Percentiles rank a stretch among this genome's conserved stretches.
Evolutionary conservation across 2,329 filamentous ascomycete species (phyloP).

Genomic region (Fusarium verrucosum): DNA sequence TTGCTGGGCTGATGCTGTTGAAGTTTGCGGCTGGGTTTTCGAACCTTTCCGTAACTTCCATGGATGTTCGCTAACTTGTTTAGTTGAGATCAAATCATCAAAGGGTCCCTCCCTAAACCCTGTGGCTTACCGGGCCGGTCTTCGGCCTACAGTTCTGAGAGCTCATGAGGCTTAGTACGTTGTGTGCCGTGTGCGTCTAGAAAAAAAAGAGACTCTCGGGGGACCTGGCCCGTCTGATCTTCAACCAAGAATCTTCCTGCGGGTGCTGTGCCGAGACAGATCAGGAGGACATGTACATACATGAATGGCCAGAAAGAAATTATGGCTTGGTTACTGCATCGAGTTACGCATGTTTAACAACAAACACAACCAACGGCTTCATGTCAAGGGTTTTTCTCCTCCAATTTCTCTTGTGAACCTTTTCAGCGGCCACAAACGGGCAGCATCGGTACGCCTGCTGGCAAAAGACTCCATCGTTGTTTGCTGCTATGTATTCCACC

Average conservation of each 20-base stretch:
- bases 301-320: slow-evolving; percentile 7
- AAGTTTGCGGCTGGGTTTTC: slow-evolving; percentile 13
- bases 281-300: slow-evolving; percentile 15
- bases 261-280: slow-evolving; percentile 32
- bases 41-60: slow-evolving; percentile 23
- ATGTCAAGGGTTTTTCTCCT: not conserved
- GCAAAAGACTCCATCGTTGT: slow-evolving; percentile 15
- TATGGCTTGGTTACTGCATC: slow-evolving; percentile 10
- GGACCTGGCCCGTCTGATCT: slow-evolving; percentile 23
- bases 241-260: slow-evolving; percentile 14
- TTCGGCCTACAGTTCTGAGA: slow-evolving; percentile 16
- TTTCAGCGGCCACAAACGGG: slow-evolving; percentile 25
- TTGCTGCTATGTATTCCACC: slow-evolving; percentile 11
- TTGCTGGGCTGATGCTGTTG: slow-evolving; percentile 22
- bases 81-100: slow-evolving; percentile 22
- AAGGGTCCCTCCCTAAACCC: slow-evolving; percentile 11
- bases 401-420: not conserved
- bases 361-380: not conserved
- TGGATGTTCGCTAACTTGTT: too few species aligned
- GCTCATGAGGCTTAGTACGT: slow-evolving; percentile 14
- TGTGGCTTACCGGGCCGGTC: slow-evolving; percentile 30
- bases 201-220: slow-evolving; percentile 22
- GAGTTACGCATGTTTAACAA: slow-evolving; percentile 4
- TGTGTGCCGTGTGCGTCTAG: slow-evolving; percentile 24
- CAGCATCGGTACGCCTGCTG: slow-evolving; percentile 31